These are phyloP conservation scores for Puccinellia tenuiflora DNA, from an alignment of 176 grass and related monocot species.

Conservation along the genomic window DNA sequence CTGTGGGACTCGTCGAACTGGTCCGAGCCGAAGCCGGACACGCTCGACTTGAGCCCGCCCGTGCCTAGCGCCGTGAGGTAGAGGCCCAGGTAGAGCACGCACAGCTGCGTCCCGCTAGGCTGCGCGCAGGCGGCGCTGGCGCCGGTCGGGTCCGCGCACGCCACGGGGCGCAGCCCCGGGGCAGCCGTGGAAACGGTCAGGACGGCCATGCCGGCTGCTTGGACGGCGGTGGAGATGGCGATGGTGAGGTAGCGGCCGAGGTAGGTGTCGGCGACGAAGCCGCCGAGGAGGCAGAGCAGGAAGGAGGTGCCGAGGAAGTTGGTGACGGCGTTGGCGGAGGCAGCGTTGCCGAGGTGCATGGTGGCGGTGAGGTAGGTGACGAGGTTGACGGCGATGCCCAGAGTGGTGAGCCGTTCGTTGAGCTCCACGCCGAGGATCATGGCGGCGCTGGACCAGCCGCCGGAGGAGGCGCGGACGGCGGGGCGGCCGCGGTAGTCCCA, in stretches of 20 bases:
- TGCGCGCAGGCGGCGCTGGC: constrained; percentile 15
- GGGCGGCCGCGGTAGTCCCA: constrained; percentile 49
- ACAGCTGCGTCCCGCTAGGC: constrained; percentile 37
- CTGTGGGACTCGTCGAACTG: constrained; percentile 66
- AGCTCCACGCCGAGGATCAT: constrained; percentile 70
- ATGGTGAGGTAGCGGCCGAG: constrained; percentile 82
- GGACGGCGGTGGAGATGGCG: constrained; percentile 71
- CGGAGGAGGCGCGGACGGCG: constrained; percentile 3
- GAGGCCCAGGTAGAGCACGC: constrained; percentile 65
- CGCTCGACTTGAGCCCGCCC: constrained; percentile 78
- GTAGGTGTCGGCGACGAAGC: constrained; percentile 84
- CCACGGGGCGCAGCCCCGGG: constrained; percentile 43
- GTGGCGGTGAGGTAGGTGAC: constrained; percentile 68
- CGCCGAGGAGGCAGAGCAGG: constrained; percentile 80
- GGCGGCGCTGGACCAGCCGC: constrained; percentile 40
- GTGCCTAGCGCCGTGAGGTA: constrained; percentile 80
- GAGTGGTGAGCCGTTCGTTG: constrained; percentile 66
- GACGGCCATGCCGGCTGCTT: constrained; percentile 47
- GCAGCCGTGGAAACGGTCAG: constrained; percentile 56
- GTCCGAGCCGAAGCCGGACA: constrained; percentile 79
- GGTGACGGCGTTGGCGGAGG: constrained; percentile 62
- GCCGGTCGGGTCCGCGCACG: constrained; percentile 10
- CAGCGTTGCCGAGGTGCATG: constrained; percentile 78
- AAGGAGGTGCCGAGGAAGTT: constrained; percentile 92
- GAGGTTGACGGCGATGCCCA: constrained; percentile 68